Base-by-base conservation (phyloP, 1,284 basidiomycete species). In the Takashimella tepidaria region DNA sequence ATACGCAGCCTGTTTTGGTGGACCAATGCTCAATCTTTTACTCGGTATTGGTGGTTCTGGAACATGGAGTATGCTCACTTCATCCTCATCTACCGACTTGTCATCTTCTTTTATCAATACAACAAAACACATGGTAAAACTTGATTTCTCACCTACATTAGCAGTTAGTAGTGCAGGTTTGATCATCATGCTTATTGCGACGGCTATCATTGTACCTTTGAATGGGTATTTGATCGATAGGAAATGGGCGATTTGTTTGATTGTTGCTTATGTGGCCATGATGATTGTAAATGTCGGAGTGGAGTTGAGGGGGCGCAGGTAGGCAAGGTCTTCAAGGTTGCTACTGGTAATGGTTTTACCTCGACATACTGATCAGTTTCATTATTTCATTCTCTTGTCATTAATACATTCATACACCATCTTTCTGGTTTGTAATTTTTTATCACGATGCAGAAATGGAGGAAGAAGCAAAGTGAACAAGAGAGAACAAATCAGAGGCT, bases 21-120 rank as follows among this genome's bases (percentile, higher is more conserved):
- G 65, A 3, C 57, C 64, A 0, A 92, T 98, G 91, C 84, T 98
- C 63, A 98, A 97, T 76, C 89, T 98, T 61, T 83, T 98, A 3
- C 84, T 98, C 49, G 75, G 75, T 10, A 62, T 76, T 31, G 76
- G 75, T 19, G 72, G 73, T 4, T 71, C 72, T 2, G 76, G 75
- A 2, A 64, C 70, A 11, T 76, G 72, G 47, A 67, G 69, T 52
- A 71, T 75, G 43, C 56, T 75, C 19, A 77, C 62, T 21, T 53
- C 57, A 12, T 37, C 31, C 31, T 8, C 31, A 37, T 37, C 31
- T 37, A n/a, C n/a, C n/a, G n/a, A n/a, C n/a, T n/a, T n/a, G n/a
- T 37, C 31, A 37, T 37, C 31, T 16, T n/a, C n/a, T n/a, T n/a
- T n/a, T n/a, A n/a, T n/a, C n/a, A 37, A 37, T 8, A 8, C 16